These are phyloP conservation scores for Nicotiana obtusifolia DNA, from an alignment of 257 asterid species.

Conservation along the genomic window DNA sequence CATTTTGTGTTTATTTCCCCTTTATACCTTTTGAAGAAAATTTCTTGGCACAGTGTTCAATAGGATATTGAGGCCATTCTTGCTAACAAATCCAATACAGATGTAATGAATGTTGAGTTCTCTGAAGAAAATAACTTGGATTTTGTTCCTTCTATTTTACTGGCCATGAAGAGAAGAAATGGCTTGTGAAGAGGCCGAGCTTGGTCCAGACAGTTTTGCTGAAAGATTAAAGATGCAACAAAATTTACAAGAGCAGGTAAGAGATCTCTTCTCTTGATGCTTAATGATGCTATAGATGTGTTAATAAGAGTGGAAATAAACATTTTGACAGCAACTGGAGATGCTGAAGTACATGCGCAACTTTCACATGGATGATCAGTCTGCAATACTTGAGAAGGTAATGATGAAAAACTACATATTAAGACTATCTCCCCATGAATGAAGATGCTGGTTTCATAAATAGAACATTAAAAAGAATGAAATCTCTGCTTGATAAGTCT, in stretches of 20 bases:
- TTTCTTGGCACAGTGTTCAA: too few relatives aligned
- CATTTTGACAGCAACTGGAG: conserved; percentile 65
- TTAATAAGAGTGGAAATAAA: background rate
- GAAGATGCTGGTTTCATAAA: background rate
- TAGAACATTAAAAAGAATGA: background rate
- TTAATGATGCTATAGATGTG: background rate
- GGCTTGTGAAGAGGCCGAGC: conserved; percentile 93
- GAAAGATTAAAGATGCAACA: conserved; percentile 50
- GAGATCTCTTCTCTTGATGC: background rate
- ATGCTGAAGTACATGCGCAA: conserved; percentile 76
- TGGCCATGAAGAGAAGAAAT: conserved; percentile 68
- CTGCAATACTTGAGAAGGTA: conserved; percentile 79
- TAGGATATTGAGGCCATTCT: background rate
- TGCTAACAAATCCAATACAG: background rate
- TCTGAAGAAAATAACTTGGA: background rate
- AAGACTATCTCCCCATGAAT: background rate
- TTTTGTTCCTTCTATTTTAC: background rate
- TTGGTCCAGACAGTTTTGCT: conserved; percentile 65
- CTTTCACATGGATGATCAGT: conserved; percentile 69
- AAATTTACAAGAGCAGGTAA: conserved; percentile 64
- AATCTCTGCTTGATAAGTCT: too few relatives aligned
- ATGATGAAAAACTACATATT: background rate
- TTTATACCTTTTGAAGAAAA: too few relatives aligned
- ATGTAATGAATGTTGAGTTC: background rate
- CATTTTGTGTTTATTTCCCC: too few relatives aligned